Conservation (phyloP, 2,329 filamentous ascomycete genomes). For the Epichloe sylvatica region DNA sequence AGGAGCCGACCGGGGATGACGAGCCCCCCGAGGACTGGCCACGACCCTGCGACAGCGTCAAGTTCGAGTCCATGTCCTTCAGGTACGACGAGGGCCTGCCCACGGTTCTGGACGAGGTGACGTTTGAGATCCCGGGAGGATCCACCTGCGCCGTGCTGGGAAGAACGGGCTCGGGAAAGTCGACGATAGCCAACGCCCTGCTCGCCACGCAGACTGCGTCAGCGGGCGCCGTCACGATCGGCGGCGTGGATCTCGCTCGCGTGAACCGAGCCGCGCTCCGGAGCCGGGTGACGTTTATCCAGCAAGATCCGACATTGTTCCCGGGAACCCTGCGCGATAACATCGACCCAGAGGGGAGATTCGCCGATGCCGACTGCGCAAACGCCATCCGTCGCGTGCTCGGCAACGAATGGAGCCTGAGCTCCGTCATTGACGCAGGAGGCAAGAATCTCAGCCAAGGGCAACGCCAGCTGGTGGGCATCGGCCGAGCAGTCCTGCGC, state of each 20-base stretch:
- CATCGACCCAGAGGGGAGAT: slow-evolving; percentile 52
- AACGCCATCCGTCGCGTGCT: slow-evolving; percentile 46
- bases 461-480: slow-evolving; percentile 47
- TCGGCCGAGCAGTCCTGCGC: slow-evolving; percentile 45
- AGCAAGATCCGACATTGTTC: slow-evolving; percentile 50
- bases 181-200: slow-evolving; percentile 51
- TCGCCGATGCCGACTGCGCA: slow-evolving; percentile 36
- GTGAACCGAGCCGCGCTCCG: slow-evolving; percentile 43
- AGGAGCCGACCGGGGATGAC: slow-evolving; percentile 54
- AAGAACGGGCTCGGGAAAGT: slow-evolving; percentile 78
- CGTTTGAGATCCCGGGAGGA: slow-evolving; percentile 56
- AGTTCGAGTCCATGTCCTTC: slow-evolving; percentile 64
- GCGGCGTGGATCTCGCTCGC: slow-evolving; percentile 35
- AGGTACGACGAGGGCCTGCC: slow-evolving; percentile 68
- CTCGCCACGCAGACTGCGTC: slow-evolving; percentile 40
- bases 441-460: slow-evolving; percentile 50
- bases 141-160: slow-evolving; percentile 57
- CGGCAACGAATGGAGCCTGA: slow-evolving; percentile 31
- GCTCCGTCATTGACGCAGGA: slow-evolving; percentile 41
- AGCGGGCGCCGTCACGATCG: slow-evolving; percentile 39
- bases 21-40: slow-evolving; percentile 73
- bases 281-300: slow-evolving; percentile 46
- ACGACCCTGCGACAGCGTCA: slow-evolving; percentile 52
- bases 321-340: slow-evolving; percentile 47
- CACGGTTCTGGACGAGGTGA: slow-evolving; percentile 53